These are phyloP conservation scores for Tubosaeta sp. DNA, from an alignment of 768 basidiomycete species.

Conservation along the genomic window DNA sequence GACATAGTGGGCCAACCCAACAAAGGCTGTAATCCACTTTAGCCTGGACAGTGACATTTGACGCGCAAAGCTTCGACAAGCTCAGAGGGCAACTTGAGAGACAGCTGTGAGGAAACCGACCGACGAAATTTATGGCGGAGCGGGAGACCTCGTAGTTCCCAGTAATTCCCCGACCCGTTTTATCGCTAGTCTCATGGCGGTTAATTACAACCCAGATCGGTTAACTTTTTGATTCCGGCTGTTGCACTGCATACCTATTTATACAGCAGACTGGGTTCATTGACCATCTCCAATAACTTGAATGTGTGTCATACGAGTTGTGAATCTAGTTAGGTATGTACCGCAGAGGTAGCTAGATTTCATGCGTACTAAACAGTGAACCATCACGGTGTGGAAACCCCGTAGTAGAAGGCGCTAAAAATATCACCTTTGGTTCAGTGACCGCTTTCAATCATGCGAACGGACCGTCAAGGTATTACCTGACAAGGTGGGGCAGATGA, in stretches of 20 bases:
- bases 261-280: too few relatives aligned
- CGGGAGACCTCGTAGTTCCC: background rate
- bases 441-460: background rate
- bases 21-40: conserved; percentile 8
- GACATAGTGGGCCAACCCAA: conserved; percentile 8
- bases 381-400: too few relatives aligned
- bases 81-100: background rate
- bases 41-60: conserved; percentile 34
- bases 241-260: too few relatives aligned
- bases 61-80: background rate
- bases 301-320: too few relatives aligned
- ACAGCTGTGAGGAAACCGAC: background rate
- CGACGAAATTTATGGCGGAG: background rate
- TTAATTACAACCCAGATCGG: background rate
- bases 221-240: background rate
- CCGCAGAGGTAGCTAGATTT: background rate
- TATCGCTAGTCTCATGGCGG: background rate
- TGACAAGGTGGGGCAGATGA: too few relatives aligned
- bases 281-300: too few relatives aligned
- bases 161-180: background rate
- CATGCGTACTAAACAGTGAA: background rate
- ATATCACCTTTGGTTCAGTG: background rate
- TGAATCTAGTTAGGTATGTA: too few relatives aligned
- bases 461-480: background rate
- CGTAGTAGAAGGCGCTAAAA: background rate